A percentile compares a stretch with the other conserved stretches of the same genome.
phyloP scores from a whole-genome alignment of 73 alveolate genomes.

The Diophrys sp. region DNA sequence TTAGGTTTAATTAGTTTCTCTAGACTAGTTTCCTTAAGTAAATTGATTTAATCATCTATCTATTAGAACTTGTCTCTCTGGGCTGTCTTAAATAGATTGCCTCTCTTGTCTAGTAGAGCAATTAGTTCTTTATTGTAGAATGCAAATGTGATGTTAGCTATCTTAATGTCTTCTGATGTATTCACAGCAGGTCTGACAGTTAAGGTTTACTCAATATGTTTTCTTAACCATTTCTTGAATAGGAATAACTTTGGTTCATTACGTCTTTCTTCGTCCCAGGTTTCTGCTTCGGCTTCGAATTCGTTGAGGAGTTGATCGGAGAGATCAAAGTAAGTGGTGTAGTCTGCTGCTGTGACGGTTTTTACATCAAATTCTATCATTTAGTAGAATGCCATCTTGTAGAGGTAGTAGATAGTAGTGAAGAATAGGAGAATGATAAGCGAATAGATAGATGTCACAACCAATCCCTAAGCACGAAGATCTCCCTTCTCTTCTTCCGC shows the following conservation, averaged over 20 bases:
- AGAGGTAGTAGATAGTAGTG: conserved; percentile 10
- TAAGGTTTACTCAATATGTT: conserved; percentile 20
- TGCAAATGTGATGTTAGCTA: conserved; percentile 40
- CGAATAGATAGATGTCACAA: not conserved
- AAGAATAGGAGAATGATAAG: not conserved
- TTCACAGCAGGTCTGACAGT: not conserved
- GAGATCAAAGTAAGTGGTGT: conserved; percentile 20
- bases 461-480: conserved; percentile 21
- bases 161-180: not conserved
- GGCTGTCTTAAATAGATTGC: conserved; percentile 3
- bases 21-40: not conserved
- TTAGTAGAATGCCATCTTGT: not conserved
- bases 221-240: conserved; percentile 9
- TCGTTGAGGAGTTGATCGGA: conserved; percentile 16
- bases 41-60: conserved; percentile 26
- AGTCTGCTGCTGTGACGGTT: conserved; percentile 55
- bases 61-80: conserved; percentile 22
- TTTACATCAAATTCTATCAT: conserved; percentile 29
- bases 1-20: conserved; percentile 22
- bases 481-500: conserved; percentile 2
- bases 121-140: conserved; percentile 22
- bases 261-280: not conserved
- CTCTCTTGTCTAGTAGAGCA: conserved; percentile 20
- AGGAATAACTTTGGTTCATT: conserved; percentile 7
- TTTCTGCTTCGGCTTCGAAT: not conserved